Percentiles rank a stretch among this genome's conserved stretches.
Conservation (phyloP, 176 grass and related monocot species). For the Oryza punctata region DNA sequence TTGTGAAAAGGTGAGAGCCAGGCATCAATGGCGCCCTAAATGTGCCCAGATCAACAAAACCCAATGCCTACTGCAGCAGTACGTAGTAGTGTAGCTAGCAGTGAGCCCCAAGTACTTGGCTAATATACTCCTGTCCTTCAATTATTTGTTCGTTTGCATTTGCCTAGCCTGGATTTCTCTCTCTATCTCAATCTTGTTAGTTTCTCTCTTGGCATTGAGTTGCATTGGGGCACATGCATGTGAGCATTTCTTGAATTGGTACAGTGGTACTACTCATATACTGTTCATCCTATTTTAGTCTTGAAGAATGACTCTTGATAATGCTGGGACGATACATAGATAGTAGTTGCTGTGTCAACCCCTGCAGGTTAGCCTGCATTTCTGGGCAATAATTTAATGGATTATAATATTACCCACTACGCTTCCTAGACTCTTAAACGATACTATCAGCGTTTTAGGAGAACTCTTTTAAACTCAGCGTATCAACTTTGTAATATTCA, state of each 20-base stretch:
- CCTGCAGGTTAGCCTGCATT: neutral
- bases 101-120: neutral
- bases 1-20: neutral
- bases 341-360: too few relatives aligned
- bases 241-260: neutral
- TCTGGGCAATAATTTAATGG: neutral
- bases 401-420: too few relatives aligned
- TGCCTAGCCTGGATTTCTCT: too few relatives aligned
- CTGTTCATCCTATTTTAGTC: neutral
- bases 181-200: too few relatives aligned
- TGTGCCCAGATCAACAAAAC: slow-evolving; percentile 13
- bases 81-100: neutral
- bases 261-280: neutral
- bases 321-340: too few relatives aligned
- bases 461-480: too few relatives aligned
- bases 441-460: too few relatives aligned
- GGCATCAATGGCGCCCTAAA: neutral
- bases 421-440: too few relatives aligned
- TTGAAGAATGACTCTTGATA: neutral
- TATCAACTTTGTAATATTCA: too few relatives aligned
- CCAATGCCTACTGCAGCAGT: neutral
- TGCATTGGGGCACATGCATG: neutral
- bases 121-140: neutral
- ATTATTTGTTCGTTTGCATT: neutral
- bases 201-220: neutral